Conservation (phyloP, 2,329 filamentous ascomycete species). For the Hysterium pulicare region DNA sequence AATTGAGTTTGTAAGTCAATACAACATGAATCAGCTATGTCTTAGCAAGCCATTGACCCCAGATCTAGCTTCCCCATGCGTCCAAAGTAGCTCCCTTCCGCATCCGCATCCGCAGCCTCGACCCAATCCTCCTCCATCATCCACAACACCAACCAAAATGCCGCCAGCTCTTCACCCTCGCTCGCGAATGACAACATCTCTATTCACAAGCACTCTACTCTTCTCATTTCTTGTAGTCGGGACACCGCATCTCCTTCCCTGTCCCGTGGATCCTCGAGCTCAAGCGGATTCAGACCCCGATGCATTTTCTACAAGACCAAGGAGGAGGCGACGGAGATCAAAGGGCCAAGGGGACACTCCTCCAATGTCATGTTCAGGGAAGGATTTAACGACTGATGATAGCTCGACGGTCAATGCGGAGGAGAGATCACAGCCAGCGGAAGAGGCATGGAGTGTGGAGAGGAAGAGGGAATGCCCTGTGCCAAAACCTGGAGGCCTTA, state of each 20-base stretch:
- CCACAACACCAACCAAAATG: slow-evolving; percentile 51
- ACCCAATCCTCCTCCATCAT: slow-evolving; percentile 8
- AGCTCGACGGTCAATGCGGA: slow-evolving; percentile 15
- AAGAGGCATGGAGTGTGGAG: not conserved
- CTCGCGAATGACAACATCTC: slow-evolving; percentile 86
- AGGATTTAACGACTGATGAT: slow-evolving; percentile 11
- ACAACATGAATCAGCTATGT: not conserved
- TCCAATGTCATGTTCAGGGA: slow-evolving; percentile 6
- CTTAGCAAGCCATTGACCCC: slow-evolving; percentile 13
- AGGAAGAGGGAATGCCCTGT: slow-evolving; percentile 77
- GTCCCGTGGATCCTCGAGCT: slow-evolving; percentile 72
- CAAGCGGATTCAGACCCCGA: slow-evolving; percentile 64
- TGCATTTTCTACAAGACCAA: slow-evolving; percentile 19
- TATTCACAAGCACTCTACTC: slow-evolving; percentile 89
- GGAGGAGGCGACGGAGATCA: slow-evolving; percentile 43
- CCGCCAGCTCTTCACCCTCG: slow-evolving; percentile 85
- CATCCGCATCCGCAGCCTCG: no score
- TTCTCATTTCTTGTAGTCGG: slow-evolving; percentile 90
- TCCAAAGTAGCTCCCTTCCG: slow-evolving; percentile 14
- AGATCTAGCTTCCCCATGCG: slow-evolving; percentile 27
- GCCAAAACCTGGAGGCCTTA: slow-evolving; percentile 78
- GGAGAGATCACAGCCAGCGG: slow-evolving; percentile 15
- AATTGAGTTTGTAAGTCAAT: slow-evolving; percentile 26
- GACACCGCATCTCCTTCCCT: slow-evolving; percentile 85
- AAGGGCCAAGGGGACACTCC: slow-evolving; percentile 31